Base-by-base conservation (phyloP, 2,329 filamentous ascomycete species). In the Diaporthe citri region DNA sequence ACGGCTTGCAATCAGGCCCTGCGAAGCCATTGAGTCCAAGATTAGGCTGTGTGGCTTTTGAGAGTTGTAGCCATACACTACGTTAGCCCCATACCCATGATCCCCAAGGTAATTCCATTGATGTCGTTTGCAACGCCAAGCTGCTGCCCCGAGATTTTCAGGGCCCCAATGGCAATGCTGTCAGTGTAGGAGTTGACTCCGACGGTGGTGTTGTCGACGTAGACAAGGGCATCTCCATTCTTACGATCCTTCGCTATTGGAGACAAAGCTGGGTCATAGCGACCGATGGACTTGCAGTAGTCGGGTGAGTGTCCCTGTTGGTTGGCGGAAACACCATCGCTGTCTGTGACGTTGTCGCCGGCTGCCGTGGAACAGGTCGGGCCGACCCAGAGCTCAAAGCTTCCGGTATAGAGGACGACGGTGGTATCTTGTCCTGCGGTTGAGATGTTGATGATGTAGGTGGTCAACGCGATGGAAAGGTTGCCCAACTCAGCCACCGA, bases 331-430 rank as follows among this genome's bases (percentile, higher is more conserved):
- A 1, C 22, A 22, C 22, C n/a, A 4, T 25, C 31, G 17, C 41
- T 34, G 10, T 31, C 20, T 20, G 31, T 62, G 8, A 12, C 22
- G 13, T 55, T 56, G 9, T 36, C 28, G 10, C 36, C 56, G 7
- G 66, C 52, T 52, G 59, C 51, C 15, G 31, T 75, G n/a, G n/a
- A 56, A 22, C 59, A 73, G 8, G 57, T n/a, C 8, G 77, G 77
- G 25, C 77, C 71, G 8, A 78, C 77, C 77, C 77, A 79, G 7
- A 78, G 69, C 25, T 79, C 77, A 3, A 55, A 72, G n/a, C 77
- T 79, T 31, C 78, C 78, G 3, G 78, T 78, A 51, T 80, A 78
- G 36, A 80, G 17, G 17, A 75, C 48, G 31, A 80, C 79, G 13
- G 84, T 76, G 28, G 81, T 75, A 12, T 25, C 15, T 31, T 67